These are phyloP conservation scores for Neurospora sp. DNA, from an alignment of 495 filamentous ascomycete species.

Conservation along the genomic window DNA sequence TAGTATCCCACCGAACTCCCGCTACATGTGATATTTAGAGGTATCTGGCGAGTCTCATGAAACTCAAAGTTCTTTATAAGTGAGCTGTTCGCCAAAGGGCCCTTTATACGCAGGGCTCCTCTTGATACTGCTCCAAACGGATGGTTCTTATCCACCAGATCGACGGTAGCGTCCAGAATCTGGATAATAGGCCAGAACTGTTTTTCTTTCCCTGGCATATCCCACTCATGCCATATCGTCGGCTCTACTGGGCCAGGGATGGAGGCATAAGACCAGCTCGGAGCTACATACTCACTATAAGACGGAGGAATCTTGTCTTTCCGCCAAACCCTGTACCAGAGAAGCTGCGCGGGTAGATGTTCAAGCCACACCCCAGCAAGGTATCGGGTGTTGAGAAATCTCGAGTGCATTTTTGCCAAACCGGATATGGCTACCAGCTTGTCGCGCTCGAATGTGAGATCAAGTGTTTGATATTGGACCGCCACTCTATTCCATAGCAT, in stretches of 20 bases:
- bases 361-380: neutral
- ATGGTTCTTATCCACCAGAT: neutral
- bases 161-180: neutral
- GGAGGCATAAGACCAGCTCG: neutral
- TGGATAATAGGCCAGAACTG: neutral
- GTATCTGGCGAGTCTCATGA: no score
- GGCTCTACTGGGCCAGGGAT: neutral
- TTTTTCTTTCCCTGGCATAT: no score
- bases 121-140: neutral
- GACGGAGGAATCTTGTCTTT: no score
- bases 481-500: fast-evolving
- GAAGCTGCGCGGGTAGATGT: neutral
- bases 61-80: neutral
- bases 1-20: neutral
- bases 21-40: no score
- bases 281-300: neutral
- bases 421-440: neutral
- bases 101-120: neutral
- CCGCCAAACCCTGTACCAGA: neutral
- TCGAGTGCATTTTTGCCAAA: neutral
- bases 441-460: neutral
- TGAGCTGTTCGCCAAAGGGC: neutral
- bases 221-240: no score
- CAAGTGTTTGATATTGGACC: neutral
- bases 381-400: neutral